A percentile compares a stretch with the other conserved stretches of the same genome.
phyloP scores from a whole-genome alignment of 495 filamentous ascomycete genomes.

The Niebla homalea region DNA sequence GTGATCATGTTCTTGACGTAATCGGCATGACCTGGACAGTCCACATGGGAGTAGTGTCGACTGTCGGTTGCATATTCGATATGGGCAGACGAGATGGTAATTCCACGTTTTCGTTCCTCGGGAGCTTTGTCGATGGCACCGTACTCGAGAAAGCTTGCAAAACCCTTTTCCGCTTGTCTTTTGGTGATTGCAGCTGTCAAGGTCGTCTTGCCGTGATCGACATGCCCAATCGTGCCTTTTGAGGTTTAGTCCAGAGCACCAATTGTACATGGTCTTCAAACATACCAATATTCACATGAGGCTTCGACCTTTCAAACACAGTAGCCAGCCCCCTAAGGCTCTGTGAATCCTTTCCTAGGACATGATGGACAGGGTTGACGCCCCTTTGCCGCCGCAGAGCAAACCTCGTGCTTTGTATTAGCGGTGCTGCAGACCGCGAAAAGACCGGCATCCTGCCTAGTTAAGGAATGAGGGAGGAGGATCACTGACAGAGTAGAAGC shows the following conservation, averaged over 20 bases:
- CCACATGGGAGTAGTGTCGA: constrained; percentile 97
- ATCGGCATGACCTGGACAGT: constrained; percentile 99
- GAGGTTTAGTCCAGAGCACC: constrained; percentile 6
- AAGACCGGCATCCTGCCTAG: constrained; percentile 47
- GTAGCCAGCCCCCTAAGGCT: constrained; percentile 59
- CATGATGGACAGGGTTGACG: constrained; percentile 57
- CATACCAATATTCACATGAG: constrained; percentile 94
- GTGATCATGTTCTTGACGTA: constrained; percentile 99
- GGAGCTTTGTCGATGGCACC: constrained; percentile 96
- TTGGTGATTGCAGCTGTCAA: constrained; percentile 98
- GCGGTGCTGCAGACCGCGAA: constrained; percentile 50
- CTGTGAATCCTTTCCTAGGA: constrained; percentile 53
- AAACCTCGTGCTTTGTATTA: constrained; percentile 53
- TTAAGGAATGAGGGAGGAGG: background rate
- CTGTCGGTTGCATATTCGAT: constrained; percentile 90
- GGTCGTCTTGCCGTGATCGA: constrained; percentile 99
- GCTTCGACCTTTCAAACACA: constrained; percentile 81
- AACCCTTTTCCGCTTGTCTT: constrained; percentile 82
- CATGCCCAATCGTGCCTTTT: constrained; percentile 91
- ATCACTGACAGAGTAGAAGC: background rate
- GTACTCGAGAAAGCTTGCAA: constrained; percentile 91
- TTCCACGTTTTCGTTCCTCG: constrained; percentile 98
- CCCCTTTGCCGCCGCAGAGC: constrained; percentile 46
- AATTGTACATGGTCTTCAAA: background rate
- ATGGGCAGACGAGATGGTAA: constrained; percentile 95